Evolutionary conservation across 352 stramenopile species (phyloP), one percentile per base, ranked within the genome.

Genomic region (Phytophthora pinifolia): DNA sequence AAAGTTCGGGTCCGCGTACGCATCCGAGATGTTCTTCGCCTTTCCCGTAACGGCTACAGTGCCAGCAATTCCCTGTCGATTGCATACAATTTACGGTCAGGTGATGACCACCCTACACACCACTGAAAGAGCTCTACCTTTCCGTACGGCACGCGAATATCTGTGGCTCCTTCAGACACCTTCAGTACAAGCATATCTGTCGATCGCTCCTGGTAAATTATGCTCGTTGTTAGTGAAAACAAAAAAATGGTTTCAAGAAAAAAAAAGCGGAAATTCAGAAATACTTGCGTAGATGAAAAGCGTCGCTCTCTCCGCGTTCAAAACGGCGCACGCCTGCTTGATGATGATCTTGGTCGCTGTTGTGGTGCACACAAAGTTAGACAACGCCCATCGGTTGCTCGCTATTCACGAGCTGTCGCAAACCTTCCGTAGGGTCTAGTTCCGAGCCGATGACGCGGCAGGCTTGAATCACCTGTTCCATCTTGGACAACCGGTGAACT

Each of bases 1-100:
- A 59, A 98, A 98, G 46, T 89, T 89, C 1, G 81, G 63, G 50
- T 98, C 92, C n/a, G 89, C 60, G 59, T 98, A 98, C 1, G 92
- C 94, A 59, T 98, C 88, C 6, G 59, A 67, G 44, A 98, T 96
- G 65, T 97, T 97, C 48, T 97, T 75, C 1, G 77, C 53, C 45
- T 92, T 81, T 31, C 83, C 83, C 0, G 74, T 96, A 14, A 72
- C 67, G 0, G 91, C 89, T 13, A 96, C 90, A 4, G 76, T 88
- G 5, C 93, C 94, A 20, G 89, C 88, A 41, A 98, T 90, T 12
- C 92, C 92, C 73, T 94, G 17, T 5, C 20, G 31, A 54, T 18
- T 36, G 32, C 30, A 35, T 34, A 48, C 2, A 27, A 27, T 27
- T 27, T 27, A 27, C 22, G 22, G 22, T 27, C 4, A 27, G 22